Evolutionary conservation across 2,329 filamentous ascomycete species (phyloP).

Genomic region (Aspergillus novofumigatus): DNA sequence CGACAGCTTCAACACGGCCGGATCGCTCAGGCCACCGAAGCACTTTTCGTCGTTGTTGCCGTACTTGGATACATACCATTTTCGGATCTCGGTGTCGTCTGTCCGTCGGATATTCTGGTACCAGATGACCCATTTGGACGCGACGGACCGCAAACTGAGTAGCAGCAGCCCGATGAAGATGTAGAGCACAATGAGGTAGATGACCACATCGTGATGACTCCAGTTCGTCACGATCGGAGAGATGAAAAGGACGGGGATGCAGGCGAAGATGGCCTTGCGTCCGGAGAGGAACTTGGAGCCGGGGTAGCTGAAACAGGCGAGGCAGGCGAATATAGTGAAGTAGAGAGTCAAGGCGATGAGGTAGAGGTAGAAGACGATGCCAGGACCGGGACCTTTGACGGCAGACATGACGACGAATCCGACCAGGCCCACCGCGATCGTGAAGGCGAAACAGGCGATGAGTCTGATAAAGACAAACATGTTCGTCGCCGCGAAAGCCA

Average conservation of each 20-base stretch:
- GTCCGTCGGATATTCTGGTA: constrained; percentile 36
- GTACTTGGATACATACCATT: constrained; percentile 36
- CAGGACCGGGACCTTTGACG: constrained; percentile 42
- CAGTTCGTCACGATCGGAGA: constrained; percentile 56
- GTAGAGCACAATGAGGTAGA: constrained; percentile 55
- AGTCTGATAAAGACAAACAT: constrained; percentile 53
- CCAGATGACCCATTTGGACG: constrained; percentile 59
- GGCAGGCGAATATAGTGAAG: constrained; percentile 53
- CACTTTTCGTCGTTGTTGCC: constrained; percentile 34
- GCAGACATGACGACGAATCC: constrained; percentile 51
- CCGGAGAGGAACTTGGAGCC: constrained; percentile 56
- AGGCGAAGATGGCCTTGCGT: constrained; percentile 51
- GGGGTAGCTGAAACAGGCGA: constrained; percentile 52
- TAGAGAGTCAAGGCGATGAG: constrained; percentile 56
- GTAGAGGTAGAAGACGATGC: constrained; percentile 58
- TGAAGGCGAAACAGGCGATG: constrained; percentile 50
- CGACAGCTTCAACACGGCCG: constrained; percentile 46
- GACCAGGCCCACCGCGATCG: constrained; percentile 50
- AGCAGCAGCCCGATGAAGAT: constrained; percentile 50
- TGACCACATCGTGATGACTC: constrained; percentile 49
- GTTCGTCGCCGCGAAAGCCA: constrained; percentile 53
- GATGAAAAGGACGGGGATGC: constrained; percentile 54
- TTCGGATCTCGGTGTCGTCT: constrained; percentile 37
- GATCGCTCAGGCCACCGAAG: constrained; percentile 45
- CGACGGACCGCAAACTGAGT: constrained; percentile 51